Conservation (phyloP, 78 protist genomes). For the Dictyostelium citrinum region DNA sequence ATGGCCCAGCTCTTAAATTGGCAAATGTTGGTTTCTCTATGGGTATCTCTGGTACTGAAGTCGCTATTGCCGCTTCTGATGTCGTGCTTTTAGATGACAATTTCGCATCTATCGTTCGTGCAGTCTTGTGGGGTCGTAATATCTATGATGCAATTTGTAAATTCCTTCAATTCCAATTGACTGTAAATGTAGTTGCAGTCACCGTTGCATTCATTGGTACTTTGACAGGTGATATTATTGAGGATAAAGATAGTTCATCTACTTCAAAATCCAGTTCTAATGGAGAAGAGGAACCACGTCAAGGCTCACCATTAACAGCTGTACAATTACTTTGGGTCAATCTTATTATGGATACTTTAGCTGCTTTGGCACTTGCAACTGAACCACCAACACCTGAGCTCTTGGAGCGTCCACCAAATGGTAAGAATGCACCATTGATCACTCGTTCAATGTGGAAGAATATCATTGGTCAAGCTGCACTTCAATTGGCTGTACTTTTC, state of each 20-base stretch:
- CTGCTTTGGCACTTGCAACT: constrained; percentile 99
- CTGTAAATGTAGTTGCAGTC: constrained; percentile 95
- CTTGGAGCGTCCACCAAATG: constrained; percentile 91
- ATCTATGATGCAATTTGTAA: constrained; percentile 95
- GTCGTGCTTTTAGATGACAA: constrained; percentile 97
- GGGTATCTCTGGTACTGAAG: constrained; percentile 98
- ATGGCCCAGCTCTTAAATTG: constrained; percentile 95
- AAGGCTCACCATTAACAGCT: constrained; percentile 89
- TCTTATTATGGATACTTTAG: constrained; percentile 99
- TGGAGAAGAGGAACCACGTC: not conserved
- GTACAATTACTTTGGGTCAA: constrained; percentile 98
- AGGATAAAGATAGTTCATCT: not conserved
- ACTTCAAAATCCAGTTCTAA: not conserved
- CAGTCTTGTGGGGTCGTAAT: constrained; percentile 98
- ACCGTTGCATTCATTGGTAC: constrained; percentile 90
- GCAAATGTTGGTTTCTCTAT: constrained; percentile 99
- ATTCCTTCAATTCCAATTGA: constrained; percentile 97
- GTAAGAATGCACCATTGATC: constrained; percentile 33
- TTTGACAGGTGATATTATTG: not conserved
- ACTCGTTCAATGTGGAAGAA: constrained; percentile 87
- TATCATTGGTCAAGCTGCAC: constrained; percentile 88
- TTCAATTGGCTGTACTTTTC: constrained; percentile 85
- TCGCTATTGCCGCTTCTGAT: constrained; percentile 87
- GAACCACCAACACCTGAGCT: constrained; percentile 93
- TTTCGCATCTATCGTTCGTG: constrained; percentile 92